Percentiles rank a stretch among this genome's conserved stretches.
Conservation (phyloP, 192 early-diverging fungal species). For the Backusella tuberculispora region DNA sequence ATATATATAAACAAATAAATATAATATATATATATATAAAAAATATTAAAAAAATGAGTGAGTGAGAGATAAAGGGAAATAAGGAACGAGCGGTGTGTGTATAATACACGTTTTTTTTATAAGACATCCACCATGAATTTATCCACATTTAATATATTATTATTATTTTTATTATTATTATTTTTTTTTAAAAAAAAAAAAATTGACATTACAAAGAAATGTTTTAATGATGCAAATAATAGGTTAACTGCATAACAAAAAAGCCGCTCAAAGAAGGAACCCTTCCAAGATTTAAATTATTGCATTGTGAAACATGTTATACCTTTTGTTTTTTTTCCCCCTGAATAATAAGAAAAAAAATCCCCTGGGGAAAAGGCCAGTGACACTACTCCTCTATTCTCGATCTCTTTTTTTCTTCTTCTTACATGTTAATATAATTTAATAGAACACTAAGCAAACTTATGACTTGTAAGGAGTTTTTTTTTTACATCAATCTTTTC, state of each 20-base stretch:
- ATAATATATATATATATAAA: too few relatives aligned
- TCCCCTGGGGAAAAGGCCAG: neutral
- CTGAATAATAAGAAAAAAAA: neutral
- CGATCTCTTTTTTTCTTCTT: neutral
- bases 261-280: neutral
- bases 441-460: slow-evolving; percentile 6
- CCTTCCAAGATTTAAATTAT: neutral
- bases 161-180: too few relatives aligned
- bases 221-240: neutral
- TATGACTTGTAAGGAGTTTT: slow-evolving; percentile 12
- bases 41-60: too few relatives aligned
- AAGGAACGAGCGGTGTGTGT: too few relatives aligned
- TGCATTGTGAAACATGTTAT: slow-evolving; percentile 16
- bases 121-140: too few relatives aligned
- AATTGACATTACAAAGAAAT: too few relatives aligned
- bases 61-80: too few relatives aligned
- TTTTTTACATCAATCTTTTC: slow-evolving; percentile 6
- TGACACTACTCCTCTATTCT: neutral
- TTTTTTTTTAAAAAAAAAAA: too few relatives aligned
- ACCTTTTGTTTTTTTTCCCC: neutral
- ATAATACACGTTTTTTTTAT: too few relatives aligned
- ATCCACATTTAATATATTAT: too few relatives aligned
- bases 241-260: neutral
- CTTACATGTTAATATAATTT: neutral
- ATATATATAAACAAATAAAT: too few relatives aligned